Evolutionary conservation across 495 filamentous ascomycete species (phyloP).

Genomic region (Apodospora peruviana): DNA sequence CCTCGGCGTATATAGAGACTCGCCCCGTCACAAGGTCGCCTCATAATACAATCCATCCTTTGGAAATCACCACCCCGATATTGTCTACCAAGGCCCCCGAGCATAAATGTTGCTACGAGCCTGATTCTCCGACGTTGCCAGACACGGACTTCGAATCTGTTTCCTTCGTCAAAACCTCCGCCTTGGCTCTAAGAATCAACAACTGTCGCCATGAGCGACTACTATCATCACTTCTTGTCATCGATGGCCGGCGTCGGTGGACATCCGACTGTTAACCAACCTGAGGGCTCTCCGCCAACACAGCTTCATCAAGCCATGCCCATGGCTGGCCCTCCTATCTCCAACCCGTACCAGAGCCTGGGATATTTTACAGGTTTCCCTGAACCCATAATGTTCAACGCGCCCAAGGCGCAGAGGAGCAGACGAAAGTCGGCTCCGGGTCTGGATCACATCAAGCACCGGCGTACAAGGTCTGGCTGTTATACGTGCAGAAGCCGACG

Average conservation of each 20-base stretch:
- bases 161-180: background rate
- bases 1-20: too few relatives aligned
- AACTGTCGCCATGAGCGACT: slow-evolving; percentile 38
- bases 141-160: background rate
- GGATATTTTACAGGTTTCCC: slow-evolving; percentile 43
- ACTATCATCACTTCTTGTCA: slow-evolving; percentile 43
- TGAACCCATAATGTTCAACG: slow-evolving; percentile 42
- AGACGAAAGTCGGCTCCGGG: slow-evolving; percentile 54
- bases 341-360: slow-evolving; percentile 36
- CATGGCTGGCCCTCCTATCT: slow-evolving; percentile 25
- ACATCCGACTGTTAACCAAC: slow-evolving; percentile 26
- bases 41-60: too few relatives aligned
- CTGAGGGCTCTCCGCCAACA: slow-evolving; percentile 29
- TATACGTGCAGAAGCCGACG: slow-evolving; percentile 86
- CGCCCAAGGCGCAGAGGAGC: slow-evolving; percentile 49
- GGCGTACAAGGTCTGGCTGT: slow-evolving; percentile 88
- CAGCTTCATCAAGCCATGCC: slow-evolving; percentile 26
- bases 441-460: slow-evolving; percentile 82
- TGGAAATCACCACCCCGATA: too few relatives aligned
- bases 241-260: slow-evolving; percentile 40
- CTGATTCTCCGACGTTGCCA: background rate
- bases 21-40: too few relatives aligned
- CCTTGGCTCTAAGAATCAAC: too few relatives aligned
- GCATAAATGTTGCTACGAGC: too few relatives aligned
- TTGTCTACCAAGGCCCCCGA: too few relatives aligned